A percentile compares a stretch with the other conserved stretches of the same genome.
Evolutionary conservation across 2,329 filamentous ascomycete species (phyloP).

Genomic region (Colletotrichum spaethianum): DNA sequence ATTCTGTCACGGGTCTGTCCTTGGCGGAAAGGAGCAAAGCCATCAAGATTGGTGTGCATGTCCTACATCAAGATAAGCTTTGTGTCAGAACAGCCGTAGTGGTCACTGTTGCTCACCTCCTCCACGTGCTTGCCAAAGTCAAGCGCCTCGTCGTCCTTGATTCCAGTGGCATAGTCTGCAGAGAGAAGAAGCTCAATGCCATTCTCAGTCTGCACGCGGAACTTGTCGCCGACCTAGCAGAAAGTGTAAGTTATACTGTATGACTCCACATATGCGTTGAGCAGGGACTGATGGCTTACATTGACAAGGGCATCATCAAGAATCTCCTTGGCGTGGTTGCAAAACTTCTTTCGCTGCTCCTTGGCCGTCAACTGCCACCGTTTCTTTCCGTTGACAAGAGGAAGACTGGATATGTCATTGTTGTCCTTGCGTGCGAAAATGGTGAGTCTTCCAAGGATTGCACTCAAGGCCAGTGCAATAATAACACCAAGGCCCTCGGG

Average conservation of each 20-base stretch:
- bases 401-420: constrained; percentile 2
- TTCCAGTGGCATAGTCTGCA: constrained; percentile 1
- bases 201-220: constrained; percentile 1
- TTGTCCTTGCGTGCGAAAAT: not conserved
- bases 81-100: not conserved
- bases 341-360: not conserved
- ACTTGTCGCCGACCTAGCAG: constrained; percentile 4
- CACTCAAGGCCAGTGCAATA: constrained; percentile 4
- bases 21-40: constrained; percentile 1
- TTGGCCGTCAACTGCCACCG: constrained; percentile 4
- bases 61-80: not conserved
- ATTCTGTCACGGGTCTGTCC: constrained; percentile 2
- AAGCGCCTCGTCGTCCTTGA: not conserved
- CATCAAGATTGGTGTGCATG: not conserved
- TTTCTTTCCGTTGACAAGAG: constrained; percentile 4
- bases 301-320: constrained; percentile 1
- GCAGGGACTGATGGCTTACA: not conserved
- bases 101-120: not conserved
- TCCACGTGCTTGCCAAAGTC: constrained; percentile 6
- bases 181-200: constrained; percentile 1
- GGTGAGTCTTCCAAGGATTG: constrained; percentile 4
- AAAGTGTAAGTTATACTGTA: not conserved
- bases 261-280: not conserved
- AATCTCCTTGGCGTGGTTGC: constrained; percentile 4
- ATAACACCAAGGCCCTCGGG: constrained; percentile 1